Conservation (phyloP, 2,329 filamentous ascomycete species). For the Colletotrichum shisoi region DNA sequence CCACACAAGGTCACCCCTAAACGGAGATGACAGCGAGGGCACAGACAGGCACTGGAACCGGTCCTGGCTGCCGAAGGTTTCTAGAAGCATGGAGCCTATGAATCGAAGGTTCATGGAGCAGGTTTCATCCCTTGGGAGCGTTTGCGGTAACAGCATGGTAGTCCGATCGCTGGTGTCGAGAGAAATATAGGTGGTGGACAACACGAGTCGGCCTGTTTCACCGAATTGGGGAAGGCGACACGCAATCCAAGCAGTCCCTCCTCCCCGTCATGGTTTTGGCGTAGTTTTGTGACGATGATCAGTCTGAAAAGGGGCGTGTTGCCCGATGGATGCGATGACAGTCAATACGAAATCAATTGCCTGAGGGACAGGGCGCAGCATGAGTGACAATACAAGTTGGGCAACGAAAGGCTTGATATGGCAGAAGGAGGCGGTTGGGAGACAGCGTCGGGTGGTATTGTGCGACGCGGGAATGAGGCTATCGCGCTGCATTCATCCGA, state of each 20-base stretch:
- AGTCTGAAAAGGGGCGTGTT: constrained; percentile 8
- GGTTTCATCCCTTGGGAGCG: constrained; percentile 32
- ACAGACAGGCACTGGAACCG: constrained; percentile 32
- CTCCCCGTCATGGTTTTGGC: background rate
- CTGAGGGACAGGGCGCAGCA: constrained; percentile 9
- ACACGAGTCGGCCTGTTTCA: constrained; percentile 36
- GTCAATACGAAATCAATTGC: constrained; percentile 2
- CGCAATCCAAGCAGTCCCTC: constrained; percentile 2
- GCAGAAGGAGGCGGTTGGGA: constrained; percentile 5
- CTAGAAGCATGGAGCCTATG: constrained; percentile 36
- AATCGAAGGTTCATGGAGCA: constrained; percentile 35
- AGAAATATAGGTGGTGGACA: constrained; percentile 10
- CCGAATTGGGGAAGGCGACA: constrained; percentile 24
- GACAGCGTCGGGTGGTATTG: constrained; percentile 9
- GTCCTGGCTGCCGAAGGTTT: constrained; percentile 30
- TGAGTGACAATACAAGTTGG: constrained; percentile 7
- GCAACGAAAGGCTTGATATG: constrained; percentile 22
- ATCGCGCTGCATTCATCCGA: constrained; percentile 7
- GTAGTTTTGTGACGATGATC: constrained; percentile 17
- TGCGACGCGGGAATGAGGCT: constrained; percentile 27
- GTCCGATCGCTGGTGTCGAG: constrained; percentile 11
- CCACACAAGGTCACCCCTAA: constrained; percentile 32
- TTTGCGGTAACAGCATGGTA: background rate
- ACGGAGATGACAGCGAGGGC: constrained; percentile 37
- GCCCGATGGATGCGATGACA: background rate